Evolutionary conservation across 495 filamentous ascomycete species (phyloP), one percentile per base, ranked within the genome.

Genomic region (Annulohypoxylon stygium): DNA sequence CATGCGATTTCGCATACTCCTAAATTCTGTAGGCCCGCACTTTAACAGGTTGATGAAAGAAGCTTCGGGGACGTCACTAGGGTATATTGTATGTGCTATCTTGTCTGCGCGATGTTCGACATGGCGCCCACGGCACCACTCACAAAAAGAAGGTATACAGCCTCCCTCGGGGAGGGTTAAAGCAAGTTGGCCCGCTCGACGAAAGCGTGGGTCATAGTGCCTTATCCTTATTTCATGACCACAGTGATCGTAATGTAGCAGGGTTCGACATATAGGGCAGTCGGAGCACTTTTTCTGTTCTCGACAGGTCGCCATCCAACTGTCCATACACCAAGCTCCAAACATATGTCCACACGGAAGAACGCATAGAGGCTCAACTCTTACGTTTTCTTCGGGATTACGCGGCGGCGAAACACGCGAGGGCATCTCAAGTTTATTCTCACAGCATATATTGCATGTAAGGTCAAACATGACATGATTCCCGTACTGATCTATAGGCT

Each of bases 401-500:
- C n/a, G 71, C 23, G 23, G 71, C 68, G 47, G 73, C 67, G 61
- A 64, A 45, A 14, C 70, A 66, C 12, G 69, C 74, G 36, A 45
- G 54, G 60, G 80, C 71, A 70, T 78, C 62, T 61, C 77, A 58
- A 73, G 78, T 67, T 61, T 76, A 16, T 3, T 16, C 1, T 51
- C 45, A 8, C 61, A 3, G 10, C 69, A 78, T 2, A 75, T 71
- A 0, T 2, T 0, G 20, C 75, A 76, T 2, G 54, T 62, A 1
- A 80, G 37, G 72, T 77, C 36, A 67, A 79, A 3, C 74, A 78
- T 36, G 71, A 80, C 36, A 80, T 84, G 69, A 78, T 74, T 61
- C 86, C 90, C 76, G 85, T 91, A 74, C 80, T 90, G 43, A 81
- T 82, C 41, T 30, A 95, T 97, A 84, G 94, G 96, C 78, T 94